Evolutionary conservation across 2,329 filamentous ascomycete genomes (phyloP), one percentile per base, ranked within the genome.

Genomic region (Epichloe baconii): DNA sequence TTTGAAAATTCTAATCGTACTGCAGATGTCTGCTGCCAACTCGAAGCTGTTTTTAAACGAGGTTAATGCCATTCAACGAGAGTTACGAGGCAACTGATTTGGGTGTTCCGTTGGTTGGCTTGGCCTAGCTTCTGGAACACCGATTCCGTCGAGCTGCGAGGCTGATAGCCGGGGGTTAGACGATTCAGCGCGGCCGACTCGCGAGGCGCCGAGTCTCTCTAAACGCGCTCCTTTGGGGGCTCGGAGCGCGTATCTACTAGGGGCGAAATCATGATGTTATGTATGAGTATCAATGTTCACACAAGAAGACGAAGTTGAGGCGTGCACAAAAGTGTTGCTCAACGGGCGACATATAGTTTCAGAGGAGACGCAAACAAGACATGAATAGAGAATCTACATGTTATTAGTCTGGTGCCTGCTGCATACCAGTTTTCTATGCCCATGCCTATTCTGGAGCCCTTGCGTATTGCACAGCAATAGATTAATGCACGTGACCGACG

Each of bases 1-100:
- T 21, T n/a, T 49, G 11, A 26, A 46, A 44, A 26, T 41, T 17
- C 31, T 55, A 12, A 56, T 42, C n/a, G 17, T n/a, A 11, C 43
- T 34, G 31, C 47, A 79, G 76, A 76, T 79, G 75, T 76, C 70
- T 47, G 67, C 70, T 34, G 71, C 72, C 15, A 79, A 73, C 57
- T 75, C 75, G 7, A 77, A 76, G 63, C 64, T 59, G 51, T 78
- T 79, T 56, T 59, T 77, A 55, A 71, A 70, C 42, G 73, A 76
- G 53, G 68, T 79, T 35, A 62, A 68, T 46, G 65, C 69, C 55
- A 67, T 79, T 45, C 75, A 79, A 60, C 71, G 66, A 54, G 75
- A 78, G 60, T 68, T 79, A 36, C 70, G 69, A 56, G 66, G 61
- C 53, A 64, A 62, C 53, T 71, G 65, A 55, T 19, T 19, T 4